Evolutionary conservation across 2,329 filamentous ascomycete genomes (phyloP), one percentile per base, ranked within the genome.

Genomic region (Hysterium pulicare): DNA sequence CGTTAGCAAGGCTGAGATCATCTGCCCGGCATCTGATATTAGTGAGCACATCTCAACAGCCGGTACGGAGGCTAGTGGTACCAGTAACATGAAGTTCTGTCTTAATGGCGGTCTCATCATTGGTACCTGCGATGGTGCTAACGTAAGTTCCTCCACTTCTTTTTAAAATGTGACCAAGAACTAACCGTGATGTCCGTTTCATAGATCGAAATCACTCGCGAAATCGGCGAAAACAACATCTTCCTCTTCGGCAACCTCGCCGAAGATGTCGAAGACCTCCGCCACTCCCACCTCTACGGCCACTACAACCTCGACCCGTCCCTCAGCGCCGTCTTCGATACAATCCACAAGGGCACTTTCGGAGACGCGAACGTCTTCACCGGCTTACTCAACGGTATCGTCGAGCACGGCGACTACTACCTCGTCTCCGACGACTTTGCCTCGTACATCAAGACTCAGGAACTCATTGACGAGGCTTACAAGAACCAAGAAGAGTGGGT

Each of bases 31-130:
- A 10, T 95, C 89, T 16, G 93, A 98, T 59, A 84, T 98, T 59
- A 95, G 90, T 70, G 93, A 98, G 74, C 93, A 98, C 67, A 98
- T 98, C 61, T 97, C 93, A 2, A 98, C 93, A 19, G 93, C 93
- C 28, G 93, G 93, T 38, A 98, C 93, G 1, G 93, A 98, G 57
- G 82, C 80, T 20, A 81, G 76, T 50, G 91, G 91, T 49, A 95
- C 90, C 10, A 95, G 88, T 61, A 98, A 98, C 81, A 98, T 98
- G 93, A 98, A 98, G 71, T 98, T 98, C 68, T 93, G 96, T 11
- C 78, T 98, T 60, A 98, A 97, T 59, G 93, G 93, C 51, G 93
- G 93, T 50, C 76, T 98, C 48, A 95, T 98, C 61, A 98, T 98
- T 56, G 93, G 93, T 57, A 98, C 93, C 16, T 96, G 91, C 64